Evolutionary conservation across 306 rosid species (phyloP), one percentile per base, ranked within the genome.

Genomic region (Luffa aegyptiaca): DNA sequence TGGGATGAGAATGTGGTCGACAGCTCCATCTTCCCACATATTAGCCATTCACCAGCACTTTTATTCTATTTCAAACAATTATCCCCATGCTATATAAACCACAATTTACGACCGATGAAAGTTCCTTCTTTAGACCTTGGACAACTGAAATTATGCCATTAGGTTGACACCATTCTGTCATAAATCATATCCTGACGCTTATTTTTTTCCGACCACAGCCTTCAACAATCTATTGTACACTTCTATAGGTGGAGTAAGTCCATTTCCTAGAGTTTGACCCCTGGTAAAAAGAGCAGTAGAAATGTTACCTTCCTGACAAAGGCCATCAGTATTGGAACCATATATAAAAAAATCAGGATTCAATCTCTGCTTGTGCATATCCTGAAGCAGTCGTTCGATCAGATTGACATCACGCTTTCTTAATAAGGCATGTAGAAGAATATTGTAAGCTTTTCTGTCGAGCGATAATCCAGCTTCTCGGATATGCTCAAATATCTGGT

Each of bases 381-480:
- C 83, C 79, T 56, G 81, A 10, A 82, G 52, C 36, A 84, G 77
- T 33, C 51, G 78, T 65, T 74, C 58, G 10, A 75, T 76, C 80
- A 74, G 35, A 42, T 36, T 18, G 13, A 13, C 35, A 33, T 82
- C 81, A 12, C 52, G 44, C 79, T 80, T 74, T 64, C 79, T 83
- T 53, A 78, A n/a, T 16, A 57, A 83, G 84, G 86, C 80, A 48
- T 13, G 69, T 63, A 87, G 65, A 76, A 87, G 90, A 87, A 83
- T 81, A 53, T 81, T 84, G 61, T 81, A 83, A 45, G 85, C 75
- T 69, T 21, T 57, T 45, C 61, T 71, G 74, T 83, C 82, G 8
- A 66, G 82, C 1, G 55, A 52, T 75, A 79, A 75, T 36, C 75
- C 83, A 75, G 61, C 74, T 51, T 75, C 71, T 57, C 21, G 72